These are phyloP conservation scores for Colletotrichum salicis DNA, from an alignment of 2,329 filamentous ascomycete species.

Conservation along the genomic window DNA sequence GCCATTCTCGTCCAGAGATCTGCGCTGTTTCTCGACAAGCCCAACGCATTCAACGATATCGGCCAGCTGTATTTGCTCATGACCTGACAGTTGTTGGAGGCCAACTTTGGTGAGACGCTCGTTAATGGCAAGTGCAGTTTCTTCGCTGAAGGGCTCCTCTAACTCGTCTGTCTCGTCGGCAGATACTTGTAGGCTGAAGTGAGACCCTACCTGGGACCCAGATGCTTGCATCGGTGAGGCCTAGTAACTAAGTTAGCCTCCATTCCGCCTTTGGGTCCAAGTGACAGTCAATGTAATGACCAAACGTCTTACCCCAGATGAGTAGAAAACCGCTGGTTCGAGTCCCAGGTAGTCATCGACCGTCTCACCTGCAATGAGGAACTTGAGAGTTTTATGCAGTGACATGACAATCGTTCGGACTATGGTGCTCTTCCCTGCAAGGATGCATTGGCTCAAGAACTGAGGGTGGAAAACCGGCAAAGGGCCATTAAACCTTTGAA, in stretches of 20 bases:
- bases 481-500: conserved; percentile 85
- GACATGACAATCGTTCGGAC: conserved; percentile 79
- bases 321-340: conserved; percentile 69
- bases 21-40: conserved; percentile 84
- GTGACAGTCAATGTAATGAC: background rate
- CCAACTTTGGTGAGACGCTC: conserved; percentile 79
- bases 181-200: conserved; percentile 46
- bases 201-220: conserved; percentile 48
- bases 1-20: conserved; percentile 91
- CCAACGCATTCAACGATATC: conserved; percentile 88
- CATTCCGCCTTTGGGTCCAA: background rate
- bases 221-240: conserved; percentile 2
- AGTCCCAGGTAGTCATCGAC: conserved; percentile 82
- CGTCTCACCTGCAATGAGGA: conserved; percentile 81
- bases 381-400: conserved; percentile 82
- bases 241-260: conserved; percentile 1
- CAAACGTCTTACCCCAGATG: conserved; percentile 43
- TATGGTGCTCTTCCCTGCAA: conserved; percentile 78
- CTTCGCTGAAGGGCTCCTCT: conserved; percentile 75
- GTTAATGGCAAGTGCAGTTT: conserved; percentile 75
- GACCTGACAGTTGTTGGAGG: conserved; percentile 83
- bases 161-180: conserved; percentile 68
- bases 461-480: conserved; percentile 93
- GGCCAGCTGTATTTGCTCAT: conserved; percentile 86
- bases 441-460: conserved; percentile 85